Evolutionary conservation across 257 asterid genomes (phyloP), one percentile per base, ranked within the genome.

Genomic region (Datura wrightii): DNA sequence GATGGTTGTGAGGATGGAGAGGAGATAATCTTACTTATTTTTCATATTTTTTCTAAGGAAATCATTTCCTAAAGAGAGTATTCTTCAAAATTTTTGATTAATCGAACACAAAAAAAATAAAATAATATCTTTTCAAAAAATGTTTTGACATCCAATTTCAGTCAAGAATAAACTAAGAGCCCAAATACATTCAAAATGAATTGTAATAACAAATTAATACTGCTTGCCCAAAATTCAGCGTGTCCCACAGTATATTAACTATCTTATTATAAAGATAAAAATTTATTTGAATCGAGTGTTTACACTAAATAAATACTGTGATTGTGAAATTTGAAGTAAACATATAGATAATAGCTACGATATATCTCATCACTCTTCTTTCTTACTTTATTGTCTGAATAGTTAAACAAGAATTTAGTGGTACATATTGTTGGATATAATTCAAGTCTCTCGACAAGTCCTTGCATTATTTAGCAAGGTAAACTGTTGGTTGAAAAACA

Each of bases 171-270:
- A 42, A 5, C 46, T 42, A 42, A 42, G 46, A 42, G 46, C 46
- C 46, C 52, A 8, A 46, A 8, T 10, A 9, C 52, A 8, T 46
- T 46, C 52, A 46, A 42, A 42, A 3, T 6, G 46, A 42, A 42
- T 42, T 3, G 46, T 42, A 42, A 42, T 42, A 42, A 42, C 46
- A 42, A 42, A 42, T 42, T 42, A 42, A 42, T 42, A 42, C 46
- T 42, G 46, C 46, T 0, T 42, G 46, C 46, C 46, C 46, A 2
- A 42, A 42, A 4, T 42, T 3, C 83, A 85, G 52, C 52, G 31
- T 24, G 31, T 24, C 31, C 31, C 31, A 24, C 31, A 24, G 85
- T 82, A 84, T 79, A 85, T 81, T 85, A 71, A 58, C 89, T 89
- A 87, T 85, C 83, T 83, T 24, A 78, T 85, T 69, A 31, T 59